These are phyloP conservation scores for Pyrenophora teres DNA, from an alignment of 2,329 filamentous ascomycete species.

Conservation along the genomic window DNA sequence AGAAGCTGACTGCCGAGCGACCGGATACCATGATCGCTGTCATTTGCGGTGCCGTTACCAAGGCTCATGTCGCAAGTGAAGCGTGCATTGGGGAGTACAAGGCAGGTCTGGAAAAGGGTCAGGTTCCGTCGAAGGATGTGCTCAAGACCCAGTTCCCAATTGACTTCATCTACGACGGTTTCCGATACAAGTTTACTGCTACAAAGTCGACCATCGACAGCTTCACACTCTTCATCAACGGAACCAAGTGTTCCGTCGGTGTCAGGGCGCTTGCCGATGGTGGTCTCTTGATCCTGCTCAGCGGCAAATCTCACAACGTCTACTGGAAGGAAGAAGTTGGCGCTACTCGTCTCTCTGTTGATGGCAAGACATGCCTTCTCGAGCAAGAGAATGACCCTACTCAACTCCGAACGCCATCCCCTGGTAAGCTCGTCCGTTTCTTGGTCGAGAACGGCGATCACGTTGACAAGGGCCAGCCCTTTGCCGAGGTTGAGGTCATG, in stretches of 20 bases:
- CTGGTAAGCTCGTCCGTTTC: slow-evolving; percentile 98
- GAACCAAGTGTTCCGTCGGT: slow-evolving; percentile 92
- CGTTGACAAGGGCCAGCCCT: slow-evolving; percentile 87
- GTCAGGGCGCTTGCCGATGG: slow-evolving; percentile 92
- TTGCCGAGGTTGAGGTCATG: slow-evolving; percentile 99
- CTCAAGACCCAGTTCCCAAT: slow-evolving; percentile 97
- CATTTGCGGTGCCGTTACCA: slow-evolving; percentile 91
- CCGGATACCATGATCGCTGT: slow-evolving; percentile 94
- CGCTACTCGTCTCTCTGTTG: slow-evolving; percentile 91
- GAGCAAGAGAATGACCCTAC: slow-evolving; percentile 99
- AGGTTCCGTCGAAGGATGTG: slow-evolving; percentile 94
- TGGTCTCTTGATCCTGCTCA: slow-evolving; percentile 86
- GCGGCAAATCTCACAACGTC: slow-evolving; percentile 93
- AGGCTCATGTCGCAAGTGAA: slow-evolving; percentile 94
- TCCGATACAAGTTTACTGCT: slow-evolving; percentile 96
- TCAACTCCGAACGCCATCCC: slow-evolving; percentile 90
- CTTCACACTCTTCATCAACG: slow-evolving; percentile 98
- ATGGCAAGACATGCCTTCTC: slow-evolving; percentile 96
- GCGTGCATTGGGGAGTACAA: slow-evolving; percentile 85
- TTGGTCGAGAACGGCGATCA: slow-evolving; percentile 94
- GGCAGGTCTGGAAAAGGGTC: slow-evolving; percentile 89
- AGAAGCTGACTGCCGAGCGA: slow-evolving; percentile 93
- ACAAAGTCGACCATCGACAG: slow-evolving; percentile 90
- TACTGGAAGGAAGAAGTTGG: slow-evolving; percentile 99
- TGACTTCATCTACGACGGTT: slow-evolving; percentile 98